Base-by-base conservation (phyloP, 345 rosid species). In the Linum tenue region DNA sequence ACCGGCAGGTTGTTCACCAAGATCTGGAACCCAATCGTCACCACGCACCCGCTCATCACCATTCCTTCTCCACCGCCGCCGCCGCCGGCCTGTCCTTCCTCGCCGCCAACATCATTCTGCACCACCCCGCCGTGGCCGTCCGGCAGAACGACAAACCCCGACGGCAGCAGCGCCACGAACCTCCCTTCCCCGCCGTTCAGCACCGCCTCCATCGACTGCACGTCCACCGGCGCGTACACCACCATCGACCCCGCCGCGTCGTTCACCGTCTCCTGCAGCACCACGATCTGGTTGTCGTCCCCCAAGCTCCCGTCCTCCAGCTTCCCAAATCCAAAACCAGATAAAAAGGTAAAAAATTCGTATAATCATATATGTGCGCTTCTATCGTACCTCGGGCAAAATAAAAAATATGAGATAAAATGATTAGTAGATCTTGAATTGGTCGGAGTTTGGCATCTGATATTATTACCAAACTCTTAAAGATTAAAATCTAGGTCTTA, bases 181-280 rank as follows among this genome's bases (percentile, higher is more conserved):
- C 63, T 58, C 17, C 86, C 69, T 56, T 84, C 89, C 17, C 80
- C 84, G 35, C 90, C 84, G 16, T 60, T 69, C 80, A 77, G 77
- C 38, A 83, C 88, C 40, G 61, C 14, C 3, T 64, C 64, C 73
- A 83, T 76, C 1, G 84, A 67, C 37, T 74, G 71, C 2, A 76
- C 7, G 63, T 88, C 91, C 2, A 85, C 83, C 0, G 95, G 91
- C 0, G 91, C 86, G 59, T 85, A 88, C 60, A 86, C 85, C 39
- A 88, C 77, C 5, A 77, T 43, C 1, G 91, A 82, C 31, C 88
- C 86, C 1, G 87, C 74, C 3, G 72, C 65, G 57, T 84, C 89
- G 22, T 43, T 75, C 82, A 89, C 85, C 1, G 86, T 82, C 73
- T 88, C 95, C 75, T 88, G 91, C 59, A 88, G 66, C 68, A 86